phyloP scores from a whole-genome alignment of 169 alveolate genomes.

The Eimeria acervulina region DNA sequence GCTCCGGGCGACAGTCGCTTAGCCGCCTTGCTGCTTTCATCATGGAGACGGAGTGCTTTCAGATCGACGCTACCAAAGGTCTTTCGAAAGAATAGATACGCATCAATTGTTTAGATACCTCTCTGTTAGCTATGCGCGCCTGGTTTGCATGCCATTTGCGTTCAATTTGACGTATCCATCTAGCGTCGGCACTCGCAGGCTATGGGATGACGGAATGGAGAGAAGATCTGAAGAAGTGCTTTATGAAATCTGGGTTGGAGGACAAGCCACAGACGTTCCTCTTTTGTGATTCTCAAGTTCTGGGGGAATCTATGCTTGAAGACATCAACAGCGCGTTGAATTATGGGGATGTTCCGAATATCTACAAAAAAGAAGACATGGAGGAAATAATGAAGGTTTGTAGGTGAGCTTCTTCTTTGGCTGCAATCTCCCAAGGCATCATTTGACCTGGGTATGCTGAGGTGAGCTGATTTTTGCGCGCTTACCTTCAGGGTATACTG shows the following conservation, averaged over 20 bases:
- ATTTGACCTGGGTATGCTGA: background rate
- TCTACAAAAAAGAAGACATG: conserved; percentile 95
- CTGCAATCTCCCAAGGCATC: background rate
- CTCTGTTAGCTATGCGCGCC: background rate
- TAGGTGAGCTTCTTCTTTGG: conserved; percentile 58
- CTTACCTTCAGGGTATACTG: conserved; percentile 83
- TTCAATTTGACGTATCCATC: background rate
- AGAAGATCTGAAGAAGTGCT: conserved; percentile 95
- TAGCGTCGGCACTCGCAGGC: conserved; percentile 51
- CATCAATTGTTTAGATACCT: conserved; percentile 89
- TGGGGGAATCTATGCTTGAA: conserved; percentile 96
- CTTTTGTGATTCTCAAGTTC: conserved; percentile 95
- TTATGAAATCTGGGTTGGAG: conserved; percentile 95
- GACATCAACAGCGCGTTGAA: conserved; percentile 96
- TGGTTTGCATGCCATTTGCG: conserved; percentile 89
- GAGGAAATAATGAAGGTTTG: conserved; percentile 94
- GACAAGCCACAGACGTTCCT: conserved; percentile 94
- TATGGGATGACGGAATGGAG: conserved; percentile 94
- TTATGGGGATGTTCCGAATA: conserved; percentile 96
- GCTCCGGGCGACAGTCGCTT: conserved; percentile 98
- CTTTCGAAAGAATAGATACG: conserved; percentile 88
- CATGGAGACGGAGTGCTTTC: conserved; percentile 93
- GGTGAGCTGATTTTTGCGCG: background rate
- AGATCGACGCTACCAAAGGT: conserved; percentile 94
- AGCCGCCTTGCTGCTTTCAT: conserved; percentile 97